Evolutionary conservation across 805 yeast species (phyloP).

Genomic region (Kuraishia capsulata): DNA sequence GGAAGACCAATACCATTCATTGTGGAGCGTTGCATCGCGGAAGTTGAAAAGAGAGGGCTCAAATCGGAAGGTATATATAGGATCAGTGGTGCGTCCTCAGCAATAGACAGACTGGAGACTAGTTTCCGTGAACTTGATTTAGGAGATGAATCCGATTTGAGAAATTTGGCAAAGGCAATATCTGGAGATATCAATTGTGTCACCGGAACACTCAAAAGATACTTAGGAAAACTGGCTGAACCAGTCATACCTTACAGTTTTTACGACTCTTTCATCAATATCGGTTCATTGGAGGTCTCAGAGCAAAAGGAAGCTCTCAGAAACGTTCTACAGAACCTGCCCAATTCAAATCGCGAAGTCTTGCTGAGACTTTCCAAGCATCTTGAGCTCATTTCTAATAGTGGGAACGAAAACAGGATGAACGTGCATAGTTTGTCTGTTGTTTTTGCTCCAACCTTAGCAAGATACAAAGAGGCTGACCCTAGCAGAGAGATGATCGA

Average conservation of each 20-base stretch:
- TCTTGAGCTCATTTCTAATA: conserved; percentile 46
- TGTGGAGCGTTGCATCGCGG: conserved; percentile 60
- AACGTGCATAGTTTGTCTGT: conserved; percentile 73
- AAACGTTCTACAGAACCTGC: conserved; percentile 41
- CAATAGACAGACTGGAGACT: conserved; percentile 34
- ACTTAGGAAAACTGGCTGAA: conserved; percentile 73
- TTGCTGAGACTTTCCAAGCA: conserved; percentile 54
- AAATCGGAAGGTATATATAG: conserved; percentile 83
- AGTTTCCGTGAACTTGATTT: conserved; percentile 17
- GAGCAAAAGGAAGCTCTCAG: neutral
- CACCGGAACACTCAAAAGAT: conserved; percentile 80
- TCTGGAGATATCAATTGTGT: conserved; percentile 77
- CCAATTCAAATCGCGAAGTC: conserved; percentile 56
- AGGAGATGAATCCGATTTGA: conserved; percentile 23
- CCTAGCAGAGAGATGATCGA: conserved; percentile 81
- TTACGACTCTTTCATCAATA: conserved; percentile 58
- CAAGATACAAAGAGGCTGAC: conserved; percentile 50
- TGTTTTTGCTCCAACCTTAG: conserved; percentile 90
- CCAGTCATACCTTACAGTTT: conserved; percentile 69
- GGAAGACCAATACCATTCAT: conserved; percentile 58
- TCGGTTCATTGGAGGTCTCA: conserved; percentile 22
- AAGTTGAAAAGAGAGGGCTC: conserved; percentile 72
- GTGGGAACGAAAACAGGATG: conserved; percentile 65
- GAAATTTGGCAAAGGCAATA: conserved; percentile 24
- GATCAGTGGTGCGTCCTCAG: conserved; percentile 75